Percentiles rank a stretch among this genome's conserved stretches.
These are phyloP conservation scores for Dactylellina drechsleri DNA, from an alignment of 2,329 filamentous ascomycete species.

Conservation along the genomic window DNA sequence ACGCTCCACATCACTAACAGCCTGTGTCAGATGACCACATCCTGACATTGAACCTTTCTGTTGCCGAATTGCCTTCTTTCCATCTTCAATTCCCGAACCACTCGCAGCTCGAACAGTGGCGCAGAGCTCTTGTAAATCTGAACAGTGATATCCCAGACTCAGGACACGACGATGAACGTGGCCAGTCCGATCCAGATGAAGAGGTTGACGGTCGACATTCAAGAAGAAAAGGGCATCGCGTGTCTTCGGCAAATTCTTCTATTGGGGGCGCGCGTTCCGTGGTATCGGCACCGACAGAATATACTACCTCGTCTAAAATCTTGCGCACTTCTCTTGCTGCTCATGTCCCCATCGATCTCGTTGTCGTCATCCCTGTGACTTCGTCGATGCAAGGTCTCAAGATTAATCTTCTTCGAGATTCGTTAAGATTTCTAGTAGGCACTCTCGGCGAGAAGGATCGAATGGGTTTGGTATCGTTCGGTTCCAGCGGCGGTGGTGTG, in stretches of 20 bases:
- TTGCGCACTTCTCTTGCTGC: slow-evolving; percentile 62
- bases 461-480: slow-evolving; percentile 97
- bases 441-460: slow-evolving; percentile 91
- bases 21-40: slow-evolving; percentile 75
- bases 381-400: slow-evolving; percentile 99
- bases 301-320: slow-evolving; percentile 74
- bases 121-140: slow-evolving; percentile 84
- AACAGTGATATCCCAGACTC: slow-evolving; percentile 74
- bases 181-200: slow-evolving; percentile 45
- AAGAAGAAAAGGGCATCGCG: slow-evolving; percentile 71
- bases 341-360: slow-evolving; percentile 92
- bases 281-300: slow-evolving; percentile 90
- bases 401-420: slow-evolving; percentile 91
- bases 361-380: slow-evolving; percentile 95
- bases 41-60: slow-evolving; percentile 87
- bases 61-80: slow-evolving; percentile 90
- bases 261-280: slow-evolving; percentile 84
- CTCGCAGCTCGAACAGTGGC: slow-evolving; percentile 88
- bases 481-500: slow-evolving; percentile 90
- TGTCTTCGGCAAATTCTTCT: slow-evolving; percentile 82
- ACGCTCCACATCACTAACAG: slow-evolving; percentile 35
- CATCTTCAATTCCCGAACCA: slow-evolving; percentile 88
- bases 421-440: slow-evolving; percentile 88
- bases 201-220: slow-evolving; percentile 65
- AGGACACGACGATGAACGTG: slow-evolving; percentile 83